Percentiles rank a stretch among this genome's conserved stretches.
phyloP scores from a whole-genome alignment of 371 early-diverging fungal genomes.

The Syncephalastrum sp. region DNA sequence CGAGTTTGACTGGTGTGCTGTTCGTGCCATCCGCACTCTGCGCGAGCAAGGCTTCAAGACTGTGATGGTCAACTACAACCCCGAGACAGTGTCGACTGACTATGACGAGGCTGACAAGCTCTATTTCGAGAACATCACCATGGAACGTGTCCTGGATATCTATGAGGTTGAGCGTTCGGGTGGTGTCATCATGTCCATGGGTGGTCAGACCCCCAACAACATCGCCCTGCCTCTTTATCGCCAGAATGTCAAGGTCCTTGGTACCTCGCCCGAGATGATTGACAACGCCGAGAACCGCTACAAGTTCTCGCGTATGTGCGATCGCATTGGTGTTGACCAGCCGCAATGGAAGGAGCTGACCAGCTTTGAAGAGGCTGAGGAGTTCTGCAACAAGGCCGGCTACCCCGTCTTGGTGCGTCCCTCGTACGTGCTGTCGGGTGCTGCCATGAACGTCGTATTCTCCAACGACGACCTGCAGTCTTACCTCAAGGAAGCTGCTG shows the following conservation, averaged over 20 bases:
- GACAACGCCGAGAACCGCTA: conserved; percentile 94
- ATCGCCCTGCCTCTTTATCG: conserved; percentile 87
- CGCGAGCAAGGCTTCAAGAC: conserved; percentile 82
- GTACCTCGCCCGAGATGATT: conserved; percentile 92
- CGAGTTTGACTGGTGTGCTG: conserved; percentile 98
- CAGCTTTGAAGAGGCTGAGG: conserved; percentile 76
- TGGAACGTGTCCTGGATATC: conserved; percentile 93
- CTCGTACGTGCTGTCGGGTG: conserved; percentile 94
- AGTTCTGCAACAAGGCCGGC: conserved; percentile 83
- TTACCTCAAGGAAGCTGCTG: conserved; percentile 83
- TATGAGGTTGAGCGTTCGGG: conserved; percentile 82
- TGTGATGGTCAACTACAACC: conserved; percentile 97
- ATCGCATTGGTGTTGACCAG: conserved; percentile 93
- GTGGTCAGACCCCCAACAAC: conserved; percentile 97
- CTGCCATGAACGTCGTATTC: conserved; percentile 95
- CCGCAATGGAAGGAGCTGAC: conserved; percentile 94
- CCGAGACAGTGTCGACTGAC: conserved; percentile 96
- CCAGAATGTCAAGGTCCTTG: conserved; percentile 85
- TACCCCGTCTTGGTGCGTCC: conserved; percentile 95
- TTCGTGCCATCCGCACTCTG: conserved; percentile 87
- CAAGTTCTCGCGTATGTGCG: conserved; percentile 94
- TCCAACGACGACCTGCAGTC: conserved; percentile 74
- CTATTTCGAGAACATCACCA: conserved; percentile 90
- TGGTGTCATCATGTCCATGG: conserved; percentile 91
- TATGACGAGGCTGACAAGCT: conserved; percentile 95